A percentile compares a stretch with the other conserved stretches of the same genome.
These are phyloP conservation scores for Glutinoglossum americanum DNA, from an alignment of 495 filamentous ascomycete species.

Conservation along the genomic window DNA sequence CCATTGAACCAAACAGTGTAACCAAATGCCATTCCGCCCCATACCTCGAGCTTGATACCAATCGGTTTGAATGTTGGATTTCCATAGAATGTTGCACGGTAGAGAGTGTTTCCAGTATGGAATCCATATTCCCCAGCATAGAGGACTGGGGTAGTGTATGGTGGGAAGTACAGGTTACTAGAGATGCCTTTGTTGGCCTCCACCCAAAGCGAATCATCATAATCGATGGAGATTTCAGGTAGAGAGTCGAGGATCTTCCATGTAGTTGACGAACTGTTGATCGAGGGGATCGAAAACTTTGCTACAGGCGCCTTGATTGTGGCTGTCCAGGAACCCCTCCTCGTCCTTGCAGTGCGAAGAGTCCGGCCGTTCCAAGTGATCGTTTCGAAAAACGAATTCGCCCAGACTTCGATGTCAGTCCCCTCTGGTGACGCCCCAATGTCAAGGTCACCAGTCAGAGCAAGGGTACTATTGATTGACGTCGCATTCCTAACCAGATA, in stretches of 20 bases:
- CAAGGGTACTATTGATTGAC: background rate
- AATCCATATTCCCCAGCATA: conserved; percentile 2
- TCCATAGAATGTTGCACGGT: background rate
- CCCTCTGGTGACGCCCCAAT: background rate
- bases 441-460: background rate
- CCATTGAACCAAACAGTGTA: conserved; percentile 6
- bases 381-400: background rate
- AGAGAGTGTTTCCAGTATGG: conserved; percentile 1
- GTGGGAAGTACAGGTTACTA: background rate
- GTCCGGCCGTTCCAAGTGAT: conserved; percentile 1
- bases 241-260: background rate
- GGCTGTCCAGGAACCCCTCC: background rate
- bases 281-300: background rate
- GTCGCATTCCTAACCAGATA: background rate
- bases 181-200: background rate
- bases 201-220: conserved; percentile 4
- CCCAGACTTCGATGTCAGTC: conserved; percentile 1
- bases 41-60: background rate
- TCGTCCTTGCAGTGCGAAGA: background rate
- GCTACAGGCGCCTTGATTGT: background rate
- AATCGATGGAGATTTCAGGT: conserved; percentile 2
- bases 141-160: background rate
- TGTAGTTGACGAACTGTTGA: background rate
- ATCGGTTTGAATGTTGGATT: background rate
- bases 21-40: background rate